Conservation (phyloP, 331 rosid species). For the Malus hybrid region DNA sequence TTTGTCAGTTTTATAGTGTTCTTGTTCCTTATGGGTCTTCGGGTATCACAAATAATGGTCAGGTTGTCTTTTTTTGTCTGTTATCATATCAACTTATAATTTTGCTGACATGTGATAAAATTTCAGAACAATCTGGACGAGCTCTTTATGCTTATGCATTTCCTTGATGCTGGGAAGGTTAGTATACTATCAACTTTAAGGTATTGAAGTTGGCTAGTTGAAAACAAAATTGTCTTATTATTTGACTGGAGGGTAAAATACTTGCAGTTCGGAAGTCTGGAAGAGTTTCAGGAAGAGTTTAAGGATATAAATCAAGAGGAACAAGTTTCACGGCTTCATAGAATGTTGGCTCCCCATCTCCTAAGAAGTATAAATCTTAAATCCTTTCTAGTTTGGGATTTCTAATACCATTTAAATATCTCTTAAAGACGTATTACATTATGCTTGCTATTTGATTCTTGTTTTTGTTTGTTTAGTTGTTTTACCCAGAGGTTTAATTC, state of each 20-base stretch:
- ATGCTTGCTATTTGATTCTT: not conserved
- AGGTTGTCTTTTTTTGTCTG: not conserved
- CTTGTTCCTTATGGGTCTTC: not conserved
- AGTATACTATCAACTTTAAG: slow-evolving; percentile 21
- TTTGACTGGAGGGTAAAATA: slow-evolving; percentile 1
- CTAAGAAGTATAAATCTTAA: slow-evolving; percentile 63
- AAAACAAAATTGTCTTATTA: slow-evolving; percentile 12
- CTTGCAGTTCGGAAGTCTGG: slow-evolving; percentile 87
- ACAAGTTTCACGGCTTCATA: slow-evolving; percentile 92
- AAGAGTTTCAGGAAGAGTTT: slow-evolving; percentile 98
- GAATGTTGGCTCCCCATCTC: slow-evolving; percentile 96
- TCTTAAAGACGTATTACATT: slow-evolving; percentile 7
- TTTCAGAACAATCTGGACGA: slow-evolving; percentile 97
- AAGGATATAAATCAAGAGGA: slow-evolving; percentile 98
- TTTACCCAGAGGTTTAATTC: not conserved
- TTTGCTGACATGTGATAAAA: slow-evolving; percentile 12
- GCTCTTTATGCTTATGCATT: slow-evolving; percentile 99
- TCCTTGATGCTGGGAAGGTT: slow-evolving; percentile 99
- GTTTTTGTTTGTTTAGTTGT: not conserved
- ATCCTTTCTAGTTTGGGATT: slow-evolving; percentile 11
- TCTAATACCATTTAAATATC: not conserved
- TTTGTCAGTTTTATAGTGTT: not conserved
- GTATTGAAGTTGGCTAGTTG: not conserved
- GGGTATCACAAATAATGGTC: not conserved
- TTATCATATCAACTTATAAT: slow-evolving; percentile 12